These are phyloP conservation scores for Aureobasidium sp. DNA, from an alignment of 2,329 filamentous ascomycete genomes.

Conservation along the genomic window DNA sequence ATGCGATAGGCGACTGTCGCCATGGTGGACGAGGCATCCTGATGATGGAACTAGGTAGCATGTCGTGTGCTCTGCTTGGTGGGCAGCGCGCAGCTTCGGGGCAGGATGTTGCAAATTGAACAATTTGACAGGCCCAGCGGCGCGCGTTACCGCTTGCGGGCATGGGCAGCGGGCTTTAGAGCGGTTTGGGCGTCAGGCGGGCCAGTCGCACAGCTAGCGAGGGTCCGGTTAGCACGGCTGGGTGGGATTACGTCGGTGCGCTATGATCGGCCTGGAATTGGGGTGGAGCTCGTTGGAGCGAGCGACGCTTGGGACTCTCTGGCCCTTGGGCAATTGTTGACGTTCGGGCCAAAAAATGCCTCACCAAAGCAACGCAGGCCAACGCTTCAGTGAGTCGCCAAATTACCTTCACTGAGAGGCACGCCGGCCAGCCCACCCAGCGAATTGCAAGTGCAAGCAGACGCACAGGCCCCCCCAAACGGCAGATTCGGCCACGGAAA, in stretches of 20 bases:
- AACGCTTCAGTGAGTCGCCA: conserved; percentile 8
- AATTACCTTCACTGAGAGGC: conserved; percentile 14
- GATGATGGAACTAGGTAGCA: neutral
- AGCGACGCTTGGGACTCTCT: conserved; percentile 10
- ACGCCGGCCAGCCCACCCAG: conserved; percentile 13
- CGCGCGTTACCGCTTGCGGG: neutral
- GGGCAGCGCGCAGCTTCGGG: neutral
- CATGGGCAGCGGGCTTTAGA: neutral
- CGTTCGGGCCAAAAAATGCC: conserved; percentile 13
- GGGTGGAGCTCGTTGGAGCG: conserved; percentile 15
- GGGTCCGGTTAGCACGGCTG: conserved; percentile 13
- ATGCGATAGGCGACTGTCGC: neutral
- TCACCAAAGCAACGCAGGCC: conserved; percentile 13
- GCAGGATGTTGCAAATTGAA: conserved; percentile 10
- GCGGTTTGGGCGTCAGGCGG: neutral
- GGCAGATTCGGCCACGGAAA: conserved; percentile 14
- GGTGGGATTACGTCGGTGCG: conserved; percentile 15
- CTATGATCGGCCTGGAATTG: conserved; percentile 13
- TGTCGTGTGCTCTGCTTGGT: neutral
- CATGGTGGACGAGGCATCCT: neutral
- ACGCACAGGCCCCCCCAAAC: conserved; percentile 13
- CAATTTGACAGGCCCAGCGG: conserved; percentile 12
- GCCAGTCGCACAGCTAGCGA: conserved; percentile 12
- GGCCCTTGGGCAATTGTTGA: conserved; percentile 1
- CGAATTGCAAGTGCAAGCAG: conserved; percentile 9